Evolutionary conservation across 768 basidiomycete genomes (phyloP), one percentile per base, ranked within the genome.

Genomic region (Mrakia frigida): DNA sequence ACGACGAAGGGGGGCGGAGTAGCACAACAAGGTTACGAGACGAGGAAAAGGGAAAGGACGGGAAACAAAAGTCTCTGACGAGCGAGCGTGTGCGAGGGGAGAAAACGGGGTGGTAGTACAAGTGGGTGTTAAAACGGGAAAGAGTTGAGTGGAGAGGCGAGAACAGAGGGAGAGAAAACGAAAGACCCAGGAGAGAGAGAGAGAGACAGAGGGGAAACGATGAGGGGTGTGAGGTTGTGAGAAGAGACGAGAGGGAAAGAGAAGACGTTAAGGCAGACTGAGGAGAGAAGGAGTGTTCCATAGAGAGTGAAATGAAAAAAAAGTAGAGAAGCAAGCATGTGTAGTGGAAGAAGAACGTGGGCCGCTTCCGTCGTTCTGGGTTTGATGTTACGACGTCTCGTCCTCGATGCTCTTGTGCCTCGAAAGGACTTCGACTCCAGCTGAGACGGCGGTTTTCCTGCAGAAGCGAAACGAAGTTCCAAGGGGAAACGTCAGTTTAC

Each of bases 341-440:
- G 43, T 6, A 14, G 43, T 14, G 43, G 14, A 46, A 46, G 14
- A 14, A 46, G 14, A 46, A 14, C 14, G 43, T 13, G 43, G 16
- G 43, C n/a, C n/a, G n/a, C n/a, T n/a, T n/a, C n/a, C n/a, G n/a
- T n/a, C n/a, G n/a, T n/a, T n/a, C n/a, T n/a, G n/a, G n/a, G n/a
- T n/a, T 39, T 10, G 35, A 25, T 28, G 25, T 23, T 16, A 50
- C 25, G n/a, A 41, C n/a, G 35, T 35, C 31, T 61, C 60, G 3
- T 74, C 6, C 41, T 46, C 65, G 56, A 69, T 69, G 65, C 67
- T 73, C 46, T 77, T 72, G 63, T 77, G 76, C 39, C 76, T 43
- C 33, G 71, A 73, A 9, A 77, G 60, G 50, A 77, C 76, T 50
- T 77, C 76, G 39, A 77, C 63, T 25, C 76, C 76, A 1, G 76